Conservation (phyloP, 495 filamentous ascomycete genomes). For the Podospora didyma region DNA sequence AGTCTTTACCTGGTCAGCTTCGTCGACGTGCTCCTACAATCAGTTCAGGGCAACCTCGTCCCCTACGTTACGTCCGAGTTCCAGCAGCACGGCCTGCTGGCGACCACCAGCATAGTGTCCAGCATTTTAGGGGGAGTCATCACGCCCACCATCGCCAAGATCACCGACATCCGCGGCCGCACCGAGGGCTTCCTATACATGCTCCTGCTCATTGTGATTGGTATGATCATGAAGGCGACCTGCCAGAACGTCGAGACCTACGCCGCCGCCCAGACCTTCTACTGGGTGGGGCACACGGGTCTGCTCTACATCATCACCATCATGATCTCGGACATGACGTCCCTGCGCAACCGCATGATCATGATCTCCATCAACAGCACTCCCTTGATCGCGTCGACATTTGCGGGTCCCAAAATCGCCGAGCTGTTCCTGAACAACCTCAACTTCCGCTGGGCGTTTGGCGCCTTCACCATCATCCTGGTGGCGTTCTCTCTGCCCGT, state of each 20-base stretch:
- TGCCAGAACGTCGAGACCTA: conserved; percentile 26
- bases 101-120: conserved; percentile 46
- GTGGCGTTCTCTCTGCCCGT: conserved; percentile 48
- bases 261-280: conserved; percentile 37
- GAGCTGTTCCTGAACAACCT: conserved; percentile 33
- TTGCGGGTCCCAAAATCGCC: conserved; percentile 38
- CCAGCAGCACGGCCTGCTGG: conserved; percentile 48
- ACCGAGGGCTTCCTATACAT: conserved; percentile 25
- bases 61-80: conserved; percentile 47
- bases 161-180: conserved; percentile 30
- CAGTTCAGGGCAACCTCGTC: conserved; percentile 25
- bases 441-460: conserved; percentile 58
- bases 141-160: conserved; percentile 29
- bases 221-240: conserved; percentile 26
- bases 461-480: conserved; percentile 51
- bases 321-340: conserved; percentile 58
- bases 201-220: conserved; percentile 18
- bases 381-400: conserved; percentile 56
- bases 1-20: conserved; percentile 30
- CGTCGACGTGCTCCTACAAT: conserved; percentile 34
- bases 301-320: conserved; percentile 51
- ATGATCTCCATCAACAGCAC: conserved; percentile 52
- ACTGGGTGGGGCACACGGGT: conserved; percentile 34
- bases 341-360: conserved; percentile 53
- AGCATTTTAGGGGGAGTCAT: conserved; percentile 16